Conservation (phyloP, 306 rosid species). For the Quercus wislizeni region DNA sequence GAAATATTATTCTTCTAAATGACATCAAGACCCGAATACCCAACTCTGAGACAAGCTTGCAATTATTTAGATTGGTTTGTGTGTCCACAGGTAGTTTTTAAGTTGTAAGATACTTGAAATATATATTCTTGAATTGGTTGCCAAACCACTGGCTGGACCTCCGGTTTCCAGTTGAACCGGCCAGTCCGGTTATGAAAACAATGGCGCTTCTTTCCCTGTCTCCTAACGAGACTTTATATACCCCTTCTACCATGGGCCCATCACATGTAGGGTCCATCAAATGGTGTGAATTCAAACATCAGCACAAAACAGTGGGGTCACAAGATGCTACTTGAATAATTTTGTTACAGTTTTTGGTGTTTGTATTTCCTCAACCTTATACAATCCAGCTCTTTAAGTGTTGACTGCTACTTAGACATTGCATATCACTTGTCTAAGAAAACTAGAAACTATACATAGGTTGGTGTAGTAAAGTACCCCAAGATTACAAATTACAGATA, state of each 20-base stretch:
- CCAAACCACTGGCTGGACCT: too few species aligned
- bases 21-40: too few species aligned
- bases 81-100: not conserved
- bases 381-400: not conserved
- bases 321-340: not conserved
- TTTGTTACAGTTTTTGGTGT: not conserved
- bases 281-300: not conserved
- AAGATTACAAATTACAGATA: too few species aligned
- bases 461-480: too few species aligned
- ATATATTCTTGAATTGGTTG: not conserved
- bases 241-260: not conserved
- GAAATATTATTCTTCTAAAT: not conserved
- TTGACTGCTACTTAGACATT: not conserved
- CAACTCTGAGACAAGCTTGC: too few species aligned
- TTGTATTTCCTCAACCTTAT: not conserved
- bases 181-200: too few species aligned
- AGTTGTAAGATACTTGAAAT: not conserved
- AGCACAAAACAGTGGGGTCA: not conserved
- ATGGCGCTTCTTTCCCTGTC: not conserved
- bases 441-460: too few species aligned
- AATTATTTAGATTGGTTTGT: not conserved
- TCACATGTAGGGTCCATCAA: not conserved
- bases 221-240: not conserved
- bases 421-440: not conserved
- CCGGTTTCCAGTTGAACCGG: too few species aligned